A percentile compares a stretch with the other conserved stretches of the same genome.
These are phyloP conservation scores for Yarrowia yakushimensis DNA, from an alignment of 805 yeast species.

Conservation along the genomic window DNA sequence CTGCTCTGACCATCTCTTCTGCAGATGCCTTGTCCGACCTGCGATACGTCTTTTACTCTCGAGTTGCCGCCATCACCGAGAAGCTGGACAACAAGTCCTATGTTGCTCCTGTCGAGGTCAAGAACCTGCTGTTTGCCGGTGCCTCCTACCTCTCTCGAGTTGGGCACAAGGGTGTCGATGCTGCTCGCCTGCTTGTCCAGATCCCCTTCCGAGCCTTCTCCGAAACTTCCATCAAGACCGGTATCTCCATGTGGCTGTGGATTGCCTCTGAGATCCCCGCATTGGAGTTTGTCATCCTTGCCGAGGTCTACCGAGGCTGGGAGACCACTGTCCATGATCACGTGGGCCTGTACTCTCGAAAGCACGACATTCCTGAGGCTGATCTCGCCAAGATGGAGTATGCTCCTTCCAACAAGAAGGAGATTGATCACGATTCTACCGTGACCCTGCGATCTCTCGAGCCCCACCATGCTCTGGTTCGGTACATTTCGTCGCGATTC, in stretches of 20 bases:
- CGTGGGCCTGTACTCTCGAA: conserved; percentile 61
- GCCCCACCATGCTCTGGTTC: conserved; percentile 67
- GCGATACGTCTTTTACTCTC: conserved; percentile 27
- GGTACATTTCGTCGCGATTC: conserved; percentile 69
- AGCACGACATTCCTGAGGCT: conserved; percentile 54
- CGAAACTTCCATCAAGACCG: conserved; percentile 55
- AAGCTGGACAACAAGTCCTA: conserved; percentile 30
- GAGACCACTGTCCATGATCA: conserved; percentile 56
- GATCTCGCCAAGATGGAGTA: conserved; percentile 80
- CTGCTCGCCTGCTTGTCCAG: conserved; percentile 34
- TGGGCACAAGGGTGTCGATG: conserved; percentile 24
- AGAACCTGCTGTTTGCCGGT: conserved; percentile 34
- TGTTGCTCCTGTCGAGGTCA: conserved; percentile 32
- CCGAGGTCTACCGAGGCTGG: conserved; percentile 69
- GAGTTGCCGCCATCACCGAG: conserved; percentile 31
- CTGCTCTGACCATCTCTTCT: background rate
- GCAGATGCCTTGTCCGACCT: conserved; percentile 25
- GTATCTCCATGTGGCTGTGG: conserved; percentile 77
- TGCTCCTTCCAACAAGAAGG: conserved; percentile 70
- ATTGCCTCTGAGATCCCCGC: conserved; percentile 64
- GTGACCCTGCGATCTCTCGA: conserved; percentile 49
- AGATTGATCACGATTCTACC: conserved; percentile 51
- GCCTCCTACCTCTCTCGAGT: conserved; percentile 44
- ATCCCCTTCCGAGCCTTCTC: conserved; percentile 71
- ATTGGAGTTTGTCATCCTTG: conserved; percentile 55